Conservation (phyloP, 2,329 filamentous ascomycete species). For the Venturia asperata region DNA sequence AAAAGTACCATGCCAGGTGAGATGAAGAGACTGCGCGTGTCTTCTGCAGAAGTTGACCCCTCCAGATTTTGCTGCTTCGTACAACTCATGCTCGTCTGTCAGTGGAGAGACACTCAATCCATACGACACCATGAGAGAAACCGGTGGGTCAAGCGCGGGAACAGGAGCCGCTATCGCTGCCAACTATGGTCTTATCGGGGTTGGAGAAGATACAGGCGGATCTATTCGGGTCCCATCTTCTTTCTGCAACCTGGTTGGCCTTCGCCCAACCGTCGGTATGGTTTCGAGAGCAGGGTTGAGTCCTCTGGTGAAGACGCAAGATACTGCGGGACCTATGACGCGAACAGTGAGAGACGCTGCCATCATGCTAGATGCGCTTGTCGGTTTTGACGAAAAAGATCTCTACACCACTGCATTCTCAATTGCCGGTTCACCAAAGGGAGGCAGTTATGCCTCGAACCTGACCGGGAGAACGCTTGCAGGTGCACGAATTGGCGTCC, state of each 20-base stretch:
- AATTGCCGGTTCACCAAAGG: constrained; percentile 13
- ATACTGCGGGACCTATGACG: constrained; percentile 26
- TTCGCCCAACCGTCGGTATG: constrained; percentile 25
- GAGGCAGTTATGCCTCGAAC: constrained; percentile 14
- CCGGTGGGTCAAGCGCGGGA: constrained; percentile 26
- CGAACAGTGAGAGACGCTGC: constrained; percentile 25
- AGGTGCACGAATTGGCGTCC: constrained; percentile 22
- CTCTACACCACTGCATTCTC: constrained; percentile 15
- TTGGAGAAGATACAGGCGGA: constrained; percentile 26
- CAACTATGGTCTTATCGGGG: constrained; percentile 23
- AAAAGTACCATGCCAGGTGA: constrained; percentile 18
- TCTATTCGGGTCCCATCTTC: constrained; percentile 25
- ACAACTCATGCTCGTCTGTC: constrained; percentile 14
- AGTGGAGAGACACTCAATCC: constrained; percentile 22
- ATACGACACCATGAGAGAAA: constrained; percentile 24
- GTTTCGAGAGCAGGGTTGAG: constrained; percentile 26
- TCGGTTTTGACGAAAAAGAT: constrained; percentile 19
- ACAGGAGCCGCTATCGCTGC: constrained; percentile 27
- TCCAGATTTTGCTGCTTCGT: constrained; percentile 17
- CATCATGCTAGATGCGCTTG: constrained; percentile 24
- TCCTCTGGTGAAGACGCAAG: constrained; percentile 23
- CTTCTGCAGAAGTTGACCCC: neutral
- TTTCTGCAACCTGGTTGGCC: constrained; percentile 26
- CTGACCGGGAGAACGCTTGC: constrained; percentile 1
- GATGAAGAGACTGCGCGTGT: neutral